phyloP scores from a whole-genome alignment of 163 green algal genomes.

The Volvox carteri region DNA sequence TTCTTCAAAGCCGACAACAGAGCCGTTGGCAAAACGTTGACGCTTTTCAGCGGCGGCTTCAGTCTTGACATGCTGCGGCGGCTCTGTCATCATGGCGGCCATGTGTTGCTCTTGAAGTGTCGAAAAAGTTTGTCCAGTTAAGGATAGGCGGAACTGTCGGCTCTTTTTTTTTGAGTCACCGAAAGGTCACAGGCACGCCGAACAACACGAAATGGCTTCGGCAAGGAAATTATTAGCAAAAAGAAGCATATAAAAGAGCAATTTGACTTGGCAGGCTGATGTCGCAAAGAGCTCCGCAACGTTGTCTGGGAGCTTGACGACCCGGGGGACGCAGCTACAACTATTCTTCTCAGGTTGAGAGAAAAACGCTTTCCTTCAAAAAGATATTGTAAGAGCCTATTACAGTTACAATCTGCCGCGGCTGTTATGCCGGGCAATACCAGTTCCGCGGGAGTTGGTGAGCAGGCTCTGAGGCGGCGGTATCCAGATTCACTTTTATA shows the following conservation, averaged over 20 bases:
- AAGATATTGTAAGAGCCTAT: too few relatives aligned
- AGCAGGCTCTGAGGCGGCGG: conserved; percentile 1
- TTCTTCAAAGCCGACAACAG: not conserved
- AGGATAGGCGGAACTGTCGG: not conserved
- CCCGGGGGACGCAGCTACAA: not conserved
- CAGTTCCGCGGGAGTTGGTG: not conserved
- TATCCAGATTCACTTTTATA: too few relatives aligned
- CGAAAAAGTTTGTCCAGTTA: not conserved
- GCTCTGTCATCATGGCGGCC: conserved; percentile 1
- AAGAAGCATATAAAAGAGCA: not conserved
- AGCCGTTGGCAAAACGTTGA: not conserved
- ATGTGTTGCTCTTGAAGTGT: not conserved
- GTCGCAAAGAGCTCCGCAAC: too few relatives aligned
- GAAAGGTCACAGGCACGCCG: conserved; percentile 1
- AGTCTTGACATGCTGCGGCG: not conserved
- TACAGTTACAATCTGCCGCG: too few relatives aligned
- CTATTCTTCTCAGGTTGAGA: too few relatives aligned
- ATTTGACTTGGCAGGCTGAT: too few relatives aligned
- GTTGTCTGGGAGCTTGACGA: not conserved
- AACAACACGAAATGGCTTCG: not conserved
- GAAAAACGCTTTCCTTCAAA: not conserved
- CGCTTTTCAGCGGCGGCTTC: not conserved
- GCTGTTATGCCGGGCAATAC: too few relatives aligned
- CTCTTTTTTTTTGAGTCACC: conserved; percentile 19
- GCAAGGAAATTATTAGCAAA: conserved; percentile 4